Evolutionary conservation across 1,139 yeast species (phyloP).

Genomic region (Yamadazyma diddensiae): DNA sequence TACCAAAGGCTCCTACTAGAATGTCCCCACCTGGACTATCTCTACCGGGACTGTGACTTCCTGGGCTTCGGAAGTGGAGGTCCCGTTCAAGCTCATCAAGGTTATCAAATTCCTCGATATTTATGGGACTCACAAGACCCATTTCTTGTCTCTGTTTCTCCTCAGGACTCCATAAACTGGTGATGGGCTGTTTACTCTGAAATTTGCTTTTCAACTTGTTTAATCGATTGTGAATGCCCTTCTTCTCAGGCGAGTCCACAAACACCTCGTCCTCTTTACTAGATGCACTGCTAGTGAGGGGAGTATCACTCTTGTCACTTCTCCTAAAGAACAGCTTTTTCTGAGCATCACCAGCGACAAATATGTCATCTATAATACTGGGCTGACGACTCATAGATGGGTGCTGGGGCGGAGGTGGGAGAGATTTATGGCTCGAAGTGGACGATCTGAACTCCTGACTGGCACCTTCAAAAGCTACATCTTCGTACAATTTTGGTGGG

Average conservation of each 20-base stretch:
- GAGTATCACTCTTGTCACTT: slow-evolving; percentile 9
- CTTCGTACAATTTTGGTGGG: slow-evolving; percentile 37
- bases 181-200: slow-evolving; percentile 36
- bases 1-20: too few relatives aligned
- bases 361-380: slow-evolving; percentile 25
- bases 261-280: slow-evolving; percentile 15
- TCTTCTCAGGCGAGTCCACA: slow-evolving; percentile 6
- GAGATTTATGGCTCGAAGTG: slow-evolving; percentile 1
- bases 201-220: slow-evolving; percentile 32
- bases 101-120: slow-evolving; percentile 15
- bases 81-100: slow-evolving; percentile 23
- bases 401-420: slow-evolving; percentile 14
- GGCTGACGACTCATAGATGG: slow-evolving; percentile 11
- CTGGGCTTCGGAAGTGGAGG: slow-evolving; percentile 7
- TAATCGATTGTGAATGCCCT: too few relatives aligned
- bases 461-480: slow-evolving; percentile 9
- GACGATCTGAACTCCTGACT: slow-evolving; percentile 4
- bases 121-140: slow-evolving; percentile 11
- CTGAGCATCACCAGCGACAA: slow-evolving; percentile 18
- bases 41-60: slow-evolving; percentile 1
- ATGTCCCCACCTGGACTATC: too few relatives aligned
- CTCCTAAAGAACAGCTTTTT: slow-evolving; percentile 10
- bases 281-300: slow-evolving; percentile 10
- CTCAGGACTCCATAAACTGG: slow-evolving; percentile 14
- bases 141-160: slow-evolving; percentile 8